Percentiles rank a stretch among this genome's conserved stretches.
These are phyloP conservation scores for Myochromella boudieri DNA, from an alignment of 768 basidiomycete species.

Conservation along the genomic window DNA sequence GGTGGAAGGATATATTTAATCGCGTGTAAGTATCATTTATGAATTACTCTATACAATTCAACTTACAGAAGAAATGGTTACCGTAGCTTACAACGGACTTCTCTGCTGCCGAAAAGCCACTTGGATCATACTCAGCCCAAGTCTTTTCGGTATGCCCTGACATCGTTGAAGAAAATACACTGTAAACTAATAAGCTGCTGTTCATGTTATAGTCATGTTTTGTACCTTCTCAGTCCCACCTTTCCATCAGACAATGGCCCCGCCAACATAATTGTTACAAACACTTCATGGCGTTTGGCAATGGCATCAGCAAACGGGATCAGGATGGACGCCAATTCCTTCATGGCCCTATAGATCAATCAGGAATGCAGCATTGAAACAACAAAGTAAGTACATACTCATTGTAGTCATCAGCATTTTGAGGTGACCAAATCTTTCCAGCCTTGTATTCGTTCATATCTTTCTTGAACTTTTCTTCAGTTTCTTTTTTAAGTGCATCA, in stretches of 20 bases:
- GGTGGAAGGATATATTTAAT: no score
- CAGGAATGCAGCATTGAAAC: background rate
- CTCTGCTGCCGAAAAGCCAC: background rate
- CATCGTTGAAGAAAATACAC: background rate
- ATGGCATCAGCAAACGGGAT: background rate
- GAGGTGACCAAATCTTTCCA: background rate
- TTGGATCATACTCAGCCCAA: background rate
- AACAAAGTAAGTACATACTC: background rate
- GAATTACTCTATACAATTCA: no score
- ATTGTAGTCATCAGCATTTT: background rate
- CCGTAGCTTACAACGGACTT: background rate
- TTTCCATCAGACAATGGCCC: background rate
- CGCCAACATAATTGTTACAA: slow-evolving; percentile 1
- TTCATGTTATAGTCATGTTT: background rate
- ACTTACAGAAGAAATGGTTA: background rate
- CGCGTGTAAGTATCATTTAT: no score
- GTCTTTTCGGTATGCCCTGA: background rate
- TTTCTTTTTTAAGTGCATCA: background rate
- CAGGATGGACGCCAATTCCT: background rate
- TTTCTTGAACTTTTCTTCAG: background rate
- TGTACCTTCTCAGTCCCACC: background rate
- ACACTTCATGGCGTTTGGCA: background rate
- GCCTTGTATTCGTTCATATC: background rate
- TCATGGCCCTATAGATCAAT: background rate
- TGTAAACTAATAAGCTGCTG: background rate